Base-by-base conservation (phyloP, 2,329 filamentous ascomycete genomes). In the Penicillium sp. region DNA sequence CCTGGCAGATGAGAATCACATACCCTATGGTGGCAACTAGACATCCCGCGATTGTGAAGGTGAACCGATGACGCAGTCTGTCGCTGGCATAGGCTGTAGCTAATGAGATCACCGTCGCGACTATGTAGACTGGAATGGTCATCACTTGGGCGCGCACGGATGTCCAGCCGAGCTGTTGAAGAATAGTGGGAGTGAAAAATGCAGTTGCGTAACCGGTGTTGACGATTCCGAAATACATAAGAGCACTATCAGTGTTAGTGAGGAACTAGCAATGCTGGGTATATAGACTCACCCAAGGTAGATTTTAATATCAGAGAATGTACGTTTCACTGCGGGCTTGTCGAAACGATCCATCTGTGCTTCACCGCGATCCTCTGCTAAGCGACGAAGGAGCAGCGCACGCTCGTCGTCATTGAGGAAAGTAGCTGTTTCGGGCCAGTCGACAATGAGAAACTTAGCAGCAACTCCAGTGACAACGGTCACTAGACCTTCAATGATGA, bases 181-280 rank as follows among this genome's bases (percentile, higher is more conserved):
- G 66, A 41, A 78, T 77, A 9, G 74, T 77, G 2, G 74, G 75
- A 4, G 74, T 67, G 62, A 73, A 78, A 53, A 77, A 70, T 10
- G 68, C 68, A n/a, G 71, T 67, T n/a, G 74, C 71, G 61, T 79
- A 79, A 10, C 76, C 63, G n/a, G 77, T 74, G 29, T 73, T 77
- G 32, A 78, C 74, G 44, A 86, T 83, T 8, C 85, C 83, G 76
- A 85, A 86, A 62, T 84, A 85, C 32, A 88, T 82, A 46, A 87
- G 75, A 4, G 86, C 60, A 9, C 71, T 73, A 49, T 14, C 4
- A 11, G 18, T 26, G 42, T 52, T 66, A 13, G 38, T 63, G 62
- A 9, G 9, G 8, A 35, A 2, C 10, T 32, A 5, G 10, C 64
- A 69, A 10, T 48, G 29, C 7, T 11, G 16, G 18, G 14, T 1